Conservation (phyloP, 768 basidiomycete species). For the Tulasnella sp. region DNA sequence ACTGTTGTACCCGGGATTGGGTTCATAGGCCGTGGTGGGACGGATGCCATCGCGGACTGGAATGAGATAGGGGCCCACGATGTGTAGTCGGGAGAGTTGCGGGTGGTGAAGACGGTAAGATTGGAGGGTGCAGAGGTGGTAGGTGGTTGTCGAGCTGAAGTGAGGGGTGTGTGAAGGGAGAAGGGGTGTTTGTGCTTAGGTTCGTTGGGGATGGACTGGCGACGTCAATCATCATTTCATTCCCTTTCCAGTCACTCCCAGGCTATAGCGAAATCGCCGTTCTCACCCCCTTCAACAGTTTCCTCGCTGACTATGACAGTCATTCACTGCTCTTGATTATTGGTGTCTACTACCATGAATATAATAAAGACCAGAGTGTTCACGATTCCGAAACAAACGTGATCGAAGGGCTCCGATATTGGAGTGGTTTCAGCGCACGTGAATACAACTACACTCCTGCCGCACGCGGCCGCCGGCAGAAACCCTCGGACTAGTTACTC, state of each 20-base stretch:
- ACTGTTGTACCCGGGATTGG: conserved; percentile 20
- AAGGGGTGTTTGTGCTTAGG: not conserved
- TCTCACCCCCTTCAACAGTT: not conserved
- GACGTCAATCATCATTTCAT: not conserved
- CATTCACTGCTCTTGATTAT: too few relatives aligned
- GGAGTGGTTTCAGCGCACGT: not conserved
- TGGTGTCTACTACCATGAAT: too few relatives aligned
- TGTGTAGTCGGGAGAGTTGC: not conserved
- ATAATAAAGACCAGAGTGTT: too few relatives aligned
- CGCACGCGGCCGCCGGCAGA: not conserved
- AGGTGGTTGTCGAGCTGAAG: not conserved
- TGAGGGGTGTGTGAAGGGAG: not conserved
- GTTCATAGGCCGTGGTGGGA: conserved; percentile 18
- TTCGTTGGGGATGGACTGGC: not conserved
- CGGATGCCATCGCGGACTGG: not conserved
- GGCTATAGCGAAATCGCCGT: not conserved
- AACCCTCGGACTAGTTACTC: too few relatives aligned
- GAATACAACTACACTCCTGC: too few relatives aligned
- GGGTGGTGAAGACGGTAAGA: not conserved
- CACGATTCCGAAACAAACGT: not conserved
- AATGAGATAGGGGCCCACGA: not conserved
- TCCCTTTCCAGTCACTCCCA: not conserved
- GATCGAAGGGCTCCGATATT: not conserved
- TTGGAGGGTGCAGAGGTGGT: not conserved
- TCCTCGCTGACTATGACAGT: not conserved